Evolutionary conservation across 2,329 filamentous ascomycete species (phyloP).

Genomic region (Pseudogymnoascus sp.): DNA sequence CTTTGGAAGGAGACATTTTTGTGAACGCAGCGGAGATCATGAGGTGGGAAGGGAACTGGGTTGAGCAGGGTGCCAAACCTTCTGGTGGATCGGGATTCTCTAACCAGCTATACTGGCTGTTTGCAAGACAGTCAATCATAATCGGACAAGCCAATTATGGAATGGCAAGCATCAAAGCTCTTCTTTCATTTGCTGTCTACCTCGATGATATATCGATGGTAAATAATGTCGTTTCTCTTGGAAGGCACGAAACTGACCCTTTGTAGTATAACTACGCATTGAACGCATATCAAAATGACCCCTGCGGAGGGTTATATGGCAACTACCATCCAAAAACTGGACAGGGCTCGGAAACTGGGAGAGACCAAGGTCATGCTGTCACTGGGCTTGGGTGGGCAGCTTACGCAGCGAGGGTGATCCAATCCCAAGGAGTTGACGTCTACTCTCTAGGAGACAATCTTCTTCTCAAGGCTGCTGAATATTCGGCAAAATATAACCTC

Average conservation of each 20-base stretch:
- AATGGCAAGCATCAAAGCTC: constrained; percentile 34
- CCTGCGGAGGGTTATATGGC: constrained; percentile 30
- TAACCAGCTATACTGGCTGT: constrained; percentile 36
- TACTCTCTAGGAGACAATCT: constrained; percentile 29
- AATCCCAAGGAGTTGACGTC: constrained; percentile 32
- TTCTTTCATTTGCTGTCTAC: constrained; percentile 35
- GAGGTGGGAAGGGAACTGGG: constrained; percentile 37
- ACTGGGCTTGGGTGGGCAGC: constrained; percentile 31
- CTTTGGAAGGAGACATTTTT: constrained; percentile 34
- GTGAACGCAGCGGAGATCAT: constrained; percentile 39
- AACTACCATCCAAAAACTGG: constrained; percentile 30
- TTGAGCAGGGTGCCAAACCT: constrained; percentile 29
- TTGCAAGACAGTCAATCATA: constrained; percentile 32
- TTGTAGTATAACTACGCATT: constrained; percentile 35
- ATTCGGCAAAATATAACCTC: constrained; percentile 34
- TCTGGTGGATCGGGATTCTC: constrained; percentile 33
- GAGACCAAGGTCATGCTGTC: constrained; percentile 32
- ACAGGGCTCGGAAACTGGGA: constrained; percentile 31
- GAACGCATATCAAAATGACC: constrained; percentile 31
- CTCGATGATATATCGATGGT: constrained; percentile 34
- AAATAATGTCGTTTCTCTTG: constrained; percentile 1
- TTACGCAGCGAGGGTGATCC: constrained; percentile 27
- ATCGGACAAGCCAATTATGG: constrained; percentile 39
- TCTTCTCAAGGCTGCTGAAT: constrained; percentile 32
- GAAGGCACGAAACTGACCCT: not conserved